These are phyloP conservation scores for Aegilops tauschii DNA, from an alignment of 176 grass and related monocot species.

Conservation along the genomic window DNA sequence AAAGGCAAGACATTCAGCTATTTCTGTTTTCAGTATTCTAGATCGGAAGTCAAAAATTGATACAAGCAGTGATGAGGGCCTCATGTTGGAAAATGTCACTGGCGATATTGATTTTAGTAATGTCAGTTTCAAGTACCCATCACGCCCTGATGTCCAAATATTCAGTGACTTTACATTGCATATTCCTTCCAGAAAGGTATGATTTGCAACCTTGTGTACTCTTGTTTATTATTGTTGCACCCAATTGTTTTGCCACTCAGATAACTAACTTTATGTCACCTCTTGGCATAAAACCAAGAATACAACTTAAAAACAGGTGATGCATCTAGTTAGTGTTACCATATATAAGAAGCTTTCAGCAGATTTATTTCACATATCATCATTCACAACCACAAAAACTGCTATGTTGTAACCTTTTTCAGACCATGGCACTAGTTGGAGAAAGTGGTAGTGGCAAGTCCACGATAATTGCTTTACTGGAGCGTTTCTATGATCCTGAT, in stretches of 20 bases:
- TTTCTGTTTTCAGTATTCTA: constrained; percentile 64
- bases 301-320: neutral
- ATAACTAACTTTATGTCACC: neutral
- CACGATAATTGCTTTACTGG: constrained; percentile 65
- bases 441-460: constrained; percentile 75
- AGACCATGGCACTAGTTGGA: constrained; percentile 72
- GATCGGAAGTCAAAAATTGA: constrained; percentile 63
- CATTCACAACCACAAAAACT: neutral
- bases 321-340: neutral
- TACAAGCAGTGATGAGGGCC: constrained; percentile 34
- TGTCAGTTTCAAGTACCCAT: constrained; percentile 70
- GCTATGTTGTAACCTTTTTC: neutral
- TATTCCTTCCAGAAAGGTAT: constrained; percentile 63
- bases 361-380: constrained; percentile 12
- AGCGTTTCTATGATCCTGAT: constrained; percentile 68
- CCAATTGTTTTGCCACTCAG: neutral
- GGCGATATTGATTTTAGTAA: constrained; percentile 54
- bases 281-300: neutral
- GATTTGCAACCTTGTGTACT: neutral
- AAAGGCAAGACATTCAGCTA: constrained; percentile 55
- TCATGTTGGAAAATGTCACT: constrained; percentile 24
- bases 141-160: constrained; percentile 55
- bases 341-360: neutral
- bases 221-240: neutral
- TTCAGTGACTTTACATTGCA: constrained; percentile 54